Percentiles rank a stretch among this genome's conserved stretches.
Conservation (phyloP, 805 yeast genomes). For the Grigorovia transvaalensis region DNA sequence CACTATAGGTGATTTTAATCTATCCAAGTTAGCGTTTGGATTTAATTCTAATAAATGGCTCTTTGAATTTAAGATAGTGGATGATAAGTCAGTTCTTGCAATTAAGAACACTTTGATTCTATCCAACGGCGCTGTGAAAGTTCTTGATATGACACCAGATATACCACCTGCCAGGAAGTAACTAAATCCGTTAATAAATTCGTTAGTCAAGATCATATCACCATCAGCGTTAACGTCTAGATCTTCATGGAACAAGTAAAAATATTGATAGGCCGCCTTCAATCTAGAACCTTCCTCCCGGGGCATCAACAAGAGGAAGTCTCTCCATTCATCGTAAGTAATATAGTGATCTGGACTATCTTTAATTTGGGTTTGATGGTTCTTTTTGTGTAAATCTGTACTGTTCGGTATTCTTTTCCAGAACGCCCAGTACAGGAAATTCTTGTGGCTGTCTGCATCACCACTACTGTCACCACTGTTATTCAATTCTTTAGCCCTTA, state of each 20-base stretch:
- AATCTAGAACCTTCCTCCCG: conserved; percentile 64
- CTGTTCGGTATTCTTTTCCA: conserved; percentile 3
- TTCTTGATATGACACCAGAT: conserved; percentile 91
- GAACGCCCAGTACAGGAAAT: conserved; percentile 27
- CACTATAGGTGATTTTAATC: conserved; percentile 60
- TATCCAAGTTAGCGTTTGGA: conserved; percentile 30
- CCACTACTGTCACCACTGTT: background rate
- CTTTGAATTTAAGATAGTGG: conserved; percentile 55
- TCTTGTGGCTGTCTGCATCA: conserved; percentile 6
- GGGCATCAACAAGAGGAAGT: conserved; percentile 75
- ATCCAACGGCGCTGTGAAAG: conserved; percentile 95
- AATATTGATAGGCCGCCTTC: conserved; percentile 70
- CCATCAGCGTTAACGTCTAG: conserved; percentile 82
- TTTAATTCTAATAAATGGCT: conserved; percentile 35
- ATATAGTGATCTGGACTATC: conserved; percentile 48
- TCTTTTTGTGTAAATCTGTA: conserved; percentile 1
- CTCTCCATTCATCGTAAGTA: conserved; percentile 79
- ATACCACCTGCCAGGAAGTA: conserved; percentile 91
- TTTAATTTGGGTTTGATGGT: conserved; percentile 2
- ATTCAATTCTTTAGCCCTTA: background rate
- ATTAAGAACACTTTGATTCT: conserved; percentile 87
- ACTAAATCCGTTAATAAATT: conserved; percentile 74
- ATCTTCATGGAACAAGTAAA: conserved; percentile 50
- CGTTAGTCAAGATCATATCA: conserved; percentile 76
- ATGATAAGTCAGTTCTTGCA: conserved; percentile 75